A percentile compares a stretch with the other conserved stretches of the same genome.
Evolutionary conservation across 352 stramenopile species (phyloP).

Genomic region (Vaucheria bursata): DNA sequence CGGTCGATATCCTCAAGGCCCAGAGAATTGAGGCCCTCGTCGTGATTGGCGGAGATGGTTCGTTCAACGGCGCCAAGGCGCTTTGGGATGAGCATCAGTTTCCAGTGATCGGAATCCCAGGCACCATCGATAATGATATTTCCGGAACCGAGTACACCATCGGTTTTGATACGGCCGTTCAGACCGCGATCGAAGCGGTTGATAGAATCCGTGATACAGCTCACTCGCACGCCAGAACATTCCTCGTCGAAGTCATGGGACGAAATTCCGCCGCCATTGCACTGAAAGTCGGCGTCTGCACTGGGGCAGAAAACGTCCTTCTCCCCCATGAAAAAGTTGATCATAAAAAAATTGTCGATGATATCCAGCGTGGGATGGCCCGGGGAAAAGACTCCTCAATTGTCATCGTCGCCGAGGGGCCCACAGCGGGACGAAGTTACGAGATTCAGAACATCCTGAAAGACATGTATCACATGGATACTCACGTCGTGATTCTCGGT

Average conservation of each 20-base stretch:
- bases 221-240: not conserved
- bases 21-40: not conserved
- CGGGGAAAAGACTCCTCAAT: not conserved
- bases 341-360: not conserved
- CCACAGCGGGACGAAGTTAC: not conserved
- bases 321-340: not conserved
- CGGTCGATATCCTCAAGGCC: not conserved
- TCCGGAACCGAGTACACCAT: conserved; percentile 1
- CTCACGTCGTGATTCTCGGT: not conserved
- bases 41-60: not conserved
- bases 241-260: conserved; percentile 1
- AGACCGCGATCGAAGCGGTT: not conserved
- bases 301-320: not conserved
- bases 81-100: not conserved
- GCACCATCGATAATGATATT: conserved; percentile 1
- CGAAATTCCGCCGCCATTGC: not conserved
- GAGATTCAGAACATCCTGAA: not conserved
- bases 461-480: not conserved
- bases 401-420: not conserved
- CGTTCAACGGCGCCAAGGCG: not conserved
- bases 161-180: not conserved
- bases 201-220: not conserved
- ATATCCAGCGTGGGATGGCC: not conserved
- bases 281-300: not conserved
- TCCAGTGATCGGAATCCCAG: not conserved